These are phyloP conservation scores for Murraya koenigii DNA, from an alignment of 345 rosid genomes.

Conservation along the genomic window DNA sequence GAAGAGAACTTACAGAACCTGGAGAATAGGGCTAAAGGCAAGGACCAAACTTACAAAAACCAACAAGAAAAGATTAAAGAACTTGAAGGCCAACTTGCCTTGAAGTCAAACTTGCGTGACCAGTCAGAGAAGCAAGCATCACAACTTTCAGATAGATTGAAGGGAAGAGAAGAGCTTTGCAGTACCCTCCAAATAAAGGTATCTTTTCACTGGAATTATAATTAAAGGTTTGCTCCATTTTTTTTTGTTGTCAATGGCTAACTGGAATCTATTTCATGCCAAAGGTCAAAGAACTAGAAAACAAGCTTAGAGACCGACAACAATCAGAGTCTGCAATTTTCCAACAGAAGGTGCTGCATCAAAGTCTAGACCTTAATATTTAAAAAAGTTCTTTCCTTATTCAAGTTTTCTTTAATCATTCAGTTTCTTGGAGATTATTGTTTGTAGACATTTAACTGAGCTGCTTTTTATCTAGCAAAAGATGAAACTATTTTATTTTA, in stretches of 20 bases:
- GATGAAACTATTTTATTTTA: too few species aligned
- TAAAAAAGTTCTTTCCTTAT: not conserved
- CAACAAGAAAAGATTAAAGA: conserved; percentile 37
- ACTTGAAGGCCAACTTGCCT: conserved; percentile 33
- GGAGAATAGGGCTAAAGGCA: conserved; percentile 34
- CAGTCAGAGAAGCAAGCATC: conserved; percentile 29
- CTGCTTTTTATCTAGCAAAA: not conserved
- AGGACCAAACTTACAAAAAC: conserved; percentile 31
- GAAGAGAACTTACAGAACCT: conserved; percentile 34
- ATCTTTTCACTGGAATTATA: not conserved
- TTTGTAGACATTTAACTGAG: not conserved
- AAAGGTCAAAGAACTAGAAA: conserved; percentile 76
- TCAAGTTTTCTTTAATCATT: conserved; percentile 7
- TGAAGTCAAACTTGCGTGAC: conserved; percentile 21
- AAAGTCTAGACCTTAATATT: not conserved
- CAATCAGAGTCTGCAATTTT: conserved; percentile 49
- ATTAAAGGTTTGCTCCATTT: not conserved
- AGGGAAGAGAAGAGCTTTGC: conserved; percentile 34
- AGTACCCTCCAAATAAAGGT: conserved; percentile 35
- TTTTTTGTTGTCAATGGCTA: not conserved
- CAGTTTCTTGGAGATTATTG: not conserved
- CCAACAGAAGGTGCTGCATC: conserved; percentile 53
- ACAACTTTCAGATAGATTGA: conserved; percentile 38
- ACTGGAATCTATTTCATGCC: conserved; percentile 17
- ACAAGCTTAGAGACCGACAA: conserved; percentile 58